Evolutionary conservation across 805 yeast genomes (phyloP), one percentile per base, ranked within the genome.

Genomic region (Barnettozyma californica): DNA sequence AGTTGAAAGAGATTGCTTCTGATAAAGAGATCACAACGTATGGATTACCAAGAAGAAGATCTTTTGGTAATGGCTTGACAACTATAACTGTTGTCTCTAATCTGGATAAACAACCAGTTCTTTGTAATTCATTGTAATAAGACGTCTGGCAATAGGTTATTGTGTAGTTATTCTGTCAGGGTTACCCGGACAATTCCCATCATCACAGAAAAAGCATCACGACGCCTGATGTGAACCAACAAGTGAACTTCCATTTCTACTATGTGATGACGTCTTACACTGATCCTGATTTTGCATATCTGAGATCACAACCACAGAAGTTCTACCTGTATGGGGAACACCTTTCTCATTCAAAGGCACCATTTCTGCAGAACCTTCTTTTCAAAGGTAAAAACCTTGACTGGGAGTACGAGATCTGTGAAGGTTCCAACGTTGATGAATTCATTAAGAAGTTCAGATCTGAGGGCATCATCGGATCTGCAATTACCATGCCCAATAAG

Each of bases 401-500:
- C 18, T 59, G 63, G 63, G 39, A 49, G 33, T 59, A 59, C 46
- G 44, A 49, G 41, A 46, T 54, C 42, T 55, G 49, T 27, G 63
- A 59, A 50, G 45, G 59, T 6, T 54, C 60, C 4, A 47, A 59
- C 36, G 49, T 53, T 19, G 46, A 41, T 27, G 51, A 37, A 11
- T 56, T 59, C 45, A 50, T 50, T 21, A 19, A 31, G 4, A 45
- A 53, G 23, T 53, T 56, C 21, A 11, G 14, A 3, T 39, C 45
- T 9, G 56, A 53, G 37, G 10, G 42, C 2, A 43, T 59, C 16
- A 53, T 55, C 2, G 63, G 63, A 1, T 45, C 55, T 40, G 63
- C 63, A 2, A 50, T 59, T 5, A 59, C 63, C 1, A 59, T 59
- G 63, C 63, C 63, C 1, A 59, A 59, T 36, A 59, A 59, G 41